Conservation (phyloP, 2,329 filamentous ascomycete species). For the Calonectria henricotiae region DNA sequence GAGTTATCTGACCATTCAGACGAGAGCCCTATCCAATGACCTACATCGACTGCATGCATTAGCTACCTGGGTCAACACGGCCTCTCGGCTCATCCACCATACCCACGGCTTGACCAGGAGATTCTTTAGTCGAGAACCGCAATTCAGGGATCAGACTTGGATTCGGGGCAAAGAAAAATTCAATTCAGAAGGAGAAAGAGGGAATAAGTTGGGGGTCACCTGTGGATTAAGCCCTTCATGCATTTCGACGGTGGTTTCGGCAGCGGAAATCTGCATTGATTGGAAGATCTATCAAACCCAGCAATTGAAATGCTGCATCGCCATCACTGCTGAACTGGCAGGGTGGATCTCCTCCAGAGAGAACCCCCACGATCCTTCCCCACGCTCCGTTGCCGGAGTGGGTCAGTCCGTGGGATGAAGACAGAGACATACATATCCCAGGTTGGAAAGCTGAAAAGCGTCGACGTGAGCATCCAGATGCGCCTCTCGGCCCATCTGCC, state of each 20-base stretch:
- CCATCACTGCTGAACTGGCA: slow-evolving; percentile 34
- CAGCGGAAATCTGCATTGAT: slow-evolving; percentile 12
- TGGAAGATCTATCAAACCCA: slow-evolving; percentile 40
- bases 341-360: slow-evolving; percentile 41
- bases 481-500: slow-evolving; percentile 11
- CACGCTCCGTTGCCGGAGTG: slow-evolving; percentile 44
- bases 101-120: slow-evolving; percentile 11
- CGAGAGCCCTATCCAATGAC: slow-evolving; percentile 27
- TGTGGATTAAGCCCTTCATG: slow-evolving; percentile 22
- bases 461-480: slow-evolving; percentile 26
- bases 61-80: slow-evolving; percentile 21
- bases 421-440: slow-evolving; percentile 5
- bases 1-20: slow-evolving; percentile 31
- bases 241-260: slow-evolving; percentile 22
- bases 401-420: slow-evolving; percentile 35
- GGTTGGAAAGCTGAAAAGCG: slow-evolving; percentile 33
- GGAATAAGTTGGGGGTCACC: slow-evolving; percentile 3
- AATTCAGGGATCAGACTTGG: not conserved
- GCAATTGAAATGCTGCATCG: slow-evolving; percentile 34
- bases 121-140: not conserved
- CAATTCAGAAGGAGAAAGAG: slow-evolving; percentile 1
- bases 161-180: slow-evolving; percentile 19
- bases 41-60: slow-evolving; percentile 32
- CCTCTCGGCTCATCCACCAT: slow-evolving; percentile 14
- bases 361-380: slow-evolving; percentile 48